Conservation (phyloP, 306 rosid genomes). For the Pyrus pyrifolia region DNA sequence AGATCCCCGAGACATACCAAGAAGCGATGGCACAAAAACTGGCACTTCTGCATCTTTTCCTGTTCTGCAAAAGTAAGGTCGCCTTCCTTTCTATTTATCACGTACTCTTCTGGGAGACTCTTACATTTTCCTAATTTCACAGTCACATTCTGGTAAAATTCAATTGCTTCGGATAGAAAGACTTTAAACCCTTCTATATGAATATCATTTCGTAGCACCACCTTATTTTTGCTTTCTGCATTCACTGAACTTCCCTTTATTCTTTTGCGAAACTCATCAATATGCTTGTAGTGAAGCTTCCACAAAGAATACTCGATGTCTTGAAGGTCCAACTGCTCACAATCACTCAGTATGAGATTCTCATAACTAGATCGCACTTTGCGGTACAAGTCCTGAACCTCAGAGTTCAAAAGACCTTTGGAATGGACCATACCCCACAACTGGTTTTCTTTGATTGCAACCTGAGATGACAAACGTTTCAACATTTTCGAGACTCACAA, state of each 20-base stretch:
- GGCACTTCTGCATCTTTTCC: constrained; percentile 50
- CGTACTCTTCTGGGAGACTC: constrained; percentile 52
- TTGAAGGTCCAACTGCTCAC: constrained; percentile 54
- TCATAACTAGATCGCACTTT: constrained; percentile 62
- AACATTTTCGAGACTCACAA: constrained; percentile 11
- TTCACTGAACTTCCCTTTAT: constrained; percentile 51
- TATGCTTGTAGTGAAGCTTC: constrained; percentile 93
- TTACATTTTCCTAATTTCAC: constrained; percentile 46
- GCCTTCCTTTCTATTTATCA: constrained; percentile 32
- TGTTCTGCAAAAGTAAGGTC: constrained; percentile 30
- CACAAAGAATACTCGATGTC: constrained; percentile 90
- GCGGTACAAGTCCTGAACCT: constrained; percentile 53
- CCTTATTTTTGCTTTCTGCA: constrained; percentile 31
- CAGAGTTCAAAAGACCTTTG: constrained; percentile 60
- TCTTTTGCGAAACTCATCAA: constrained; percentile 83
- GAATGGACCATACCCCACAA: constrained; percentile 63
- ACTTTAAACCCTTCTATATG: constrained; percentile 45
- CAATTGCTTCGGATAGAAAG: constrained; percentile 69
- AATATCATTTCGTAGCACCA: constrained; percentile 16
- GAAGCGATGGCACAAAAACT: constrained; percentile 83
- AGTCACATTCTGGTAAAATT: constrained; percentile 67
- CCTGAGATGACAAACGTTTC: constrained; percentile 25
- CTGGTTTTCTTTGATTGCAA: constrained; percentile 58
- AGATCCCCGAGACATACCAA: constrained; percentile 95
- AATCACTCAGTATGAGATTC: constrained; percentile 42